These are phyloP conservation scores for Acanthamoeba culbertsoni DNA, from an alignment of 208 protist species.

Conservation along the genomic window DNA sequence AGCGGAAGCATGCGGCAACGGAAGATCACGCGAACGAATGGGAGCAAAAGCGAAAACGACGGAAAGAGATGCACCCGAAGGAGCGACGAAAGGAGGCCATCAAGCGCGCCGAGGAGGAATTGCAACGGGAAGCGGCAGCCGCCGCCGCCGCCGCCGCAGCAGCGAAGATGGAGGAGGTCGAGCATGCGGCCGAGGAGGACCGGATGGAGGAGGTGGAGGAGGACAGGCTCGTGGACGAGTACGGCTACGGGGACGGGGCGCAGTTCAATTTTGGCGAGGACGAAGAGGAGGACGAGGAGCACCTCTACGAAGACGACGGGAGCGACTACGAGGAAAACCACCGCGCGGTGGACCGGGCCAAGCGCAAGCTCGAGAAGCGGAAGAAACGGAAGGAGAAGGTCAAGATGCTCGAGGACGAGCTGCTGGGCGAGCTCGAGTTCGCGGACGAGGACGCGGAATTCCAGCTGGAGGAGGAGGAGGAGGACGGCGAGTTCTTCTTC, in stretches of 20 bases:
- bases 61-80: background rate
- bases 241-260: background rate
- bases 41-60: background rate
- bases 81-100: background rate
- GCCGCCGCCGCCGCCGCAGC: background rate
- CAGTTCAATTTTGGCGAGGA: background rate
- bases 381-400: constrained; percentile 19
- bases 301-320: background rate
- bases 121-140: background rate
- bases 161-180: background rate
- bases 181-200: background rate
- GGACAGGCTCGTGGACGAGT: background rate
- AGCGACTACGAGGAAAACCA: constrained; percentile 11
- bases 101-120: background rate
- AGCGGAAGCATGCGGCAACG: background rate
- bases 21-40: constrained; percentile 1
- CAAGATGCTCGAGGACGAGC: constrained; percentile 26
- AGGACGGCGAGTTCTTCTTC: background rate
- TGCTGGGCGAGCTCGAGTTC: constrained; percentile 23
- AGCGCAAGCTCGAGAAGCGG: background rate
- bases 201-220: background rate
- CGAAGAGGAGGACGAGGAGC: background rate
- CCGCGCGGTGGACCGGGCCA: background rate
- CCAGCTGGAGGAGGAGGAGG: background rate
- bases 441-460: background rate